Base-by-base conservation (phyloP, 2,329 filamentous ascomycete species). In the Helminthosporium solani region DNA sequence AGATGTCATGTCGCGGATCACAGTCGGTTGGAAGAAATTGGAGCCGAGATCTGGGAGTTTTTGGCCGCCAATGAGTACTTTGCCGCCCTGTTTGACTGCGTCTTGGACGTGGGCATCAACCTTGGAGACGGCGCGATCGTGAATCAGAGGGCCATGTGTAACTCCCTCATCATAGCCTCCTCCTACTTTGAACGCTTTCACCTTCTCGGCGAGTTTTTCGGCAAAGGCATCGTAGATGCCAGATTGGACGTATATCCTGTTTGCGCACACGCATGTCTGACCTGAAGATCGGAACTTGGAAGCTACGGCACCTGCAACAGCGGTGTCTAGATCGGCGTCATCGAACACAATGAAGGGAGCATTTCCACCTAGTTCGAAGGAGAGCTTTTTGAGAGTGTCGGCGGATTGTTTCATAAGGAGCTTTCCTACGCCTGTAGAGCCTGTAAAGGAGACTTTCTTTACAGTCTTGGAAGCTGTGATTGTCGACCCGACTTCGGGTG, bases 291-390 rank as follows among this genome's bases (percentile, higher is more conserved):
- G 87, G 82, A 97, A 97, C 71, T 97, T 99, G 63, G 83, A 91
- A 19, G 85, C 76, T 43, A 97, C 81, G 38, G 90, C 90, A 20
- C 91, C 92, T 0, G 83, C 75, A 1, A 97, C 90, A 2, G 94
- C 94, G 3, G 77, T 75, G 48, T 96, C 91, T 16, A 97, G 74
- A 65, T 97, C 89, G 16, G 92, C 88, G 63, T 97, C 92, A 63
- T 97, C 90, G 64, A 97, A 97, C 27, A 97, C 90, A 56, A 97
- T 96, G 68, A 96, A 95, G 1, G 92, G 92, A 0, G 92, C 88
- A 68, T 97, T 97, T 38, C 92, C 94, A 44, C 92, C 92, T 1
- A 97, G 85, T 69, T 97, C 92, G 69, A 96, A 87, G 0, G 88
- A 94, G 1, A 88, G 76, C 66, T 88, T 88, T 80, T 97, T 97